Conservation (phyloP, 1,284 basidiomycete species). For the Trametes pubescens region DNA sequence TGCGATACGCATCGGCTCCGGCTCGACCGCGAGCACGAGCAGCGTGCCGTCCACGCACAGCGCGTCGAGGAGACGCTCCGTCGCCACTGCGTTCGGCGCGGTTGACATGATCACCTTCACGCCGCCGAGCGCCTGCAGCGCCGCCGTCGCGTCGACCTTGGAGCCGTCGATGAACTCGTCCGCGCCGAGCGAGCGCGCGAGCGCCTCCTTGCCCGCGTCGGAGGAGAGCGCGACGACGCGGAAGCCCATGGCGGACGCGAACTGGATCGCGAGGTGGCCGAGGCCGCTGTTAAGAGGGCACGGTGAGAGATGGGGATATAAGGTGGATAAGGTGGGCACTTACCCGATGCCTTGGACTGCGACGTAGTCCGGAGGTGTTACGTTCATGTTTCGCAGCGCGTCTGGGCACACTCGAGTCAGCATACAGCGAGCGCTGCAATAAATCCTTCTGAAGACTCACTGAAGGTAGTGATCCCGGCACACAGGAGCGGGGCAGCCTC, state of each 20-base stretch:
- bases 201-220: conserved; percentile 37
- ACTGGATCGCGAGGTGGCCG: conserved; percentile 46
- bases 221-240: conserved; percentile 42
- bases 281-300: conserved; percentile 34
- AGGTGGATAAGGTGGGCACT: conserved; percentile 9
- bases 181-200: conserved; percentile 42
- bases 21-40: conserved; percentile 35
- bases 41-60: conserved; percentile 38
- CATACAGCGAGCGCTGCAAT: not conserved
- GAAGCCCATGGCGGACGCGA: conserved; percentile 41
- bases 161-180: conserved; percentile 41
- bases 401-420: conserved; percentile 20
- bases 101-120: conserved; percentile 41
- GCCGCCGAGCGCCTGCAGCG: conserved; percentile 40
- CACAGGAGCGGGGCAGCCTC: conserved; percentile 87
- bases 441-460: conserved; percentile 17
- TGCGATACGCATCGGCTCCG: conserved; percentile 31
- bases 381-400: conserved; percentile 37
- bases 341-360: conserved; percentile 45
- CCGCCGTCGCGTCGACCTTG: conserved; percentile 33
- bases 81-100: conserved; percentile 35
- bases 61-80: conserved; percentile 33
- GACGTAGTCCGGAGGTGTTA: conserved; percentile 40
- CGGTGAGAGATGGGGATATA: not conserved
- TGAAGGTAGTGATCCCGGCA: conserved; percentile 53